These are phyloP conservation scores for Bruguiera gymnorhiza DNA, from an alignment of 345 rosid genomes.

Conservation along the genomic window DNA sequence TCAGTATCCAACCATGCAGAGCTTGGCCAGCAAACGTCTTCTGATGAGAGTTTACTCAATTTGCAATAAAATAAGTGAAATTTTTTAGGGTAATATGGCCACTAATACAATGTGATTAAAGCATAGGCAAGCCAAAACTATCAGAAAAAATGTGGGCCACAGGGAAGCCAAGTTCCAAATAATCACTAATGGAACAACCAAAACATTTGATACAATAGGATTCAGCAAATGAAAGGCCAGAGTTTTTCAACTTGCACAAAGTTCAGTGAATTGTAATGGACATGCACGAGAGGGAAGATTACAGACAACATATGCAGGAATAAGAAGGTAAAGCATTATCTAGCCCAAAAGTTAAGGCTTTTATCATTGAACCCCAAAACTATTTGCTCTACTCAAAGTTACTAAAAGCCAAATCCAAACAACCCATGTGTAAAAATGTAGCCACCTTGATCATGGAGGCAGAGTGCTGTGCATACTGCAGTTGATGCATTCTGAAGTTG, in stretches of 20 bases:
- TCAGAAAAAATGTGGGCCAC: no score
- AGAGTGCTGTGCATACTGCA: conserved; percentile 67
- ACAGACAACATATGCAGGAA: no score
- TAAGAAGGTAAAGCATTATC: neutral
- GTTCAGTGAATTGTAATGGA: no score
- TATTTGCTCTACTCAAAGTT: neutral
- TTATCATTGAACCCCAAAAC: neutral
- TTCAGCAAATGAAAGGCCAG: no score
- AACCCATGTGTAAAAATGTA: conserved; percentile 7
- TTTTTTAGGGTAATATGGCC: neutral
- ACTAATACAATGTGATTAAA: neutral
- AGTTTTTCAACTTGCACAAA: no score
- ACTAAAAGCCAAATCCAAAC: conserved; percentile 1
- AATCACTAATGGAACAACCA: neutral
- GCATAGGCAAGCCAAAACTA: neutral
- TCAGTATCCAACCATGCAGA: conserved; percentile 1
- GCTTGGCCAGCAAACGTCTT: neutral
- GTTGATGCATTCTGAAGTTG: conserved; percentile 87
- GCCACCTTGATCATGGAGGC: conserved; percentile 68
- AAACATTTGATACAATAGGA: neutral
- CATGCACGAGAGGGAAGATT: no score
- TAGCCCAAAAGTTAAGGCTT: no score
- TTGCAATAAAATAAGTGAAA: neutral
- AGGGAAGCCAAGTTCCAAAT: neutral
- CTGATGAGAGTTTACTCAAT: neutral